Conservation (phyloP, 306 rosid genomes). For the Castanopsis chinensis region DNA sequence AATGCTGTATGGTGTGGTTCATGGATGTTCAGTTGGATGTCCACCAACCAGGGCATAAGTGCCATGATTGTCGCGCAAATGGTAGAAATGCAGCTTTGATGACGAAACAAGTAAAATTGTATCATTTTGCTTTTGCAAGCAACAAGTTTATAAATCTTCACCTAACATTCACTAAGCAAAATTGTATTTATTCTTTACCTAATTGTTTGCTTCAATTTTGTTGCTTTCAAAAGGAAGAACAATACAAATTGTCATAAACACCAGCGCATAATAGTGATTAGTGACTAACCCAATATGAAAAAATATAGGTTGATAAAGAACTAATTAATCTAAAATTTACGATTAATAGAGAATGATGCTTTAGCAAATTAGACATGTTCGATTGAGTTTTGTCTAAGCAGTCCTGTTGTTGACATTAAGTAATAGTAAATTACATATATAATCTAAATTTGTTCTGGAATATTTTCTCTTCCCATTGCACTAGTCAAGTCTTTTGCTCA, state of each 20-base stretch:
- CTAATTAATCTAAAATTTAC: no score
- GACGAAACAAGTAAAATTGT: background rate
- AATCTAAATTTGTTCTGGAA: no score
- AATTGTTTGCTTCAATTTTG: background rate
- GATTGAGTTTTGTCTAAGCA: no score
- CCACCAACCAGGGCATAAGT: no score
- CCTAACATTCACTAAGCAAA: background rate
- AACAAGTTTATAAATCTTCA: background rate
- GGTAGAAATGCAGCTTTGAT: background rate
- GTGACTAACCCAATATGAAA: background rate
- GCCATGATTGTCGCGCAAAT: background rate
- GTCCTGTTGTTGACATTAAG: no score
- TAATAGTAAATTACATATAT: no score
- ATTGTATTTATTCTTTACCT: background rate
- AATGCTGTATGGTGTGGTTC: background rate
- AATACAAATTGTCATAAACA: background rate
- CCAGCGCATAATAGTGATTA: background rate
- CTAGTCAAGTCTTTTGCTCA: background rate
- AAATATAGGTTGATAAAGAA: background rate
- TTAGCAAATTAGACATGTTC: no score
- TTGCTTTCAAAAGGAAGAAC: background rate
- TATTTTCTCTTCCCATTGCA: background rate
- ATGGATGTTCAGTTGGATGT: background rate
- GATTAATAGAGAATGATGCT: no score
- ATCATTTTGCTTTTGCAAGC: background rate